phyloP scores from a whole-genome alignment of 2,329 filamentous ascomycete species.

The Zasmidium angulare region DNA sequence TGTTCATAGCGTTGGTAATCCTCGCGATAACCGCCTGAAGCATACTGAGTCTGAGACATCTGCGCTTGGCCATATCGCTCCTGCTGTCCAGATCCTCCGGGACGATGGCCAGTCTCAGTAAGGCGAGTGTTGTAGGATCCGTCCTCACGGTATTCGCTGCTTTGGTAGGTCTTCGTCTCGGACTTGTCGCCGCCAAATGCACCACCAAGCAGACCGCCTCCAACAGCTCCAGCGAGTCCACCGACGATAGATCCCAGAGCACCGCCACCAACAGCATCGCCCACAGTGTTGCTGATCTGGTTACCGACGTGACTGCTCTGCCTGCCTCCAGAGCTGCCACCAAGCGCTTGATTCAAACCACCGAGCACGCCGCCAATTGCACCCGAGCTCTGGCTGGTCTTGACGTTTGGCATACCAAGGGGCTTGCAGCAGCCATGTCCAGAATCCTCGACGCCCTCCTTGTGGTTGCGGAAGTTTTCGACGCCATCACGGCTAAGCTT shows the following conservation, averaged over 20 bases:
- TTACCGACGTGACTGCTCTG: constrained; percentile 20
- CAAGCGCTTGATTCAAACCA: constrained; percentile 32
- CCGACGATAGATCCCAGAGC: constrained; percentile 70
- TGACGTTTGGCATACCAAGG: constrained; percentile 71
- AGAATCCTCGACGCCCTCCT: constrained; percentile 76
- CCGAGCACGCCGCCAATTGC: constrained; percentile 43
- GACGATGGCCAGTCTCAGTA: constrained; percentile 59
- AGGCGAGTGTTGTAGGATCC: constrained; percentile 62
- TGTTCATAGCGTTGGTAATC: constrained; percentile 64
- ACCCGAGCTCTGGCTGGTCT: constrained; percentile 35
- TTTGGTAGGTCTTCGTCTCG: constrained; percentile 53
- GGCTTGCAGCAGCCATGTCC: constrained; percentile 84
- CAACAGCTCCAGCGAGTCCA: constrained; percentile 60
- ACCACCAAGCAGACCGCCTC: constrained; percentile 63
- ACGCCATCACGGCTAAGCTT: constrained; percentile 81
- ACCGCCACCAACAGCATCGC: constrained; percentile 63
- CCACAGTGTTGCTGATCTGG: constrained; percentile 52
- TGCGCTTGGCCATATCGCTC: constrained; percentile 61
- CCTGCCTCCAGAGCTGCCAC: constrained; percentile 37
- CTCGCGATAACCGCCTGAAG: constrained; percentile 57
- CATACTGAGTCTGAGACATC: constrained; percentile 59
- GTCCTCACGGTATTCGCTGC: constrained; percentile 58
- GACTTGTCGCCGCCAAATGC: constrained; percentile 53
- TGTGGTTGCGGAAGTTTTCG: constrained; percentile 76
- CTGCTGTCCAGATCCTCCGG: constrained; percentile 21